These are phyloP conservation scores for Aspergillus biplanus DNA, from an alignment of 495 filamentous ascomycete species.

Conservation along the genomic window DNA sequence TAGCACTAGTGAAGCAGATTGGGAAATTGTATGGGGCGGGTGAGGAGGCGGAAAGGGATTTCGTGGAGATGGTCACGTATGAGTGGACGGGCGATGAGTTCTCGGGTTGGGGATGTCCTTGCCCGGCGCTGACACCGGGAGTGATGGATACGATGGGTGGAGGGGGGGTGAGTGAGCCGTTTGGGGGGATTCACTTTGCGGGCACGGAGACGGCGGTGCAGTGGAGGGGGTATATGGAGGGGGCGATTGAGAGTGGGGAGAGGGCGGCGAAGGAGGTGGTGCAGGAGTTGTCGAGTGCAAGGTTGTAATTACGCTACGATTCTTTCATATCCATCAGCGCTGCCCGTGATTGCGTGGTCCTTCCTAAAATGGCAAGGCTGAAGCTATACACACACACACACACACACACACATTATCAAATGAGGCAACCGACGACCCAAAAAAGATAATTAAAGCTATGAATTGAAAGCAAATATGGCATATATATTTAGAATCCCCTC, in stretches of 20 bases:
- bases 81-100: constrained; percentile 36
- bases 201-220: constrained; percentile 44
- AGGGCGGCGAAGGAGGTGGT: constrained; percentile 43
- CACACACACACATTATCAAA: too few species aligned
- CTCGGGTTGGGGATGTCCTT: constrained; percentile 30
- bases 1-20: constrained; percentile 17
- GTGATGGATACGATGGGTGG: constrained; percentile 26
- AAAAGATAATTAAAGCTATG: too few species aligned
- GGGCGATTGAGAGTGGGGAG: constrained; percentile 40
- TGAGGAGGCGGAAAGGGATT: constrained; percentile 1
- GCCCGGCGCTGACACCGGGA: constrained; percentile 28
- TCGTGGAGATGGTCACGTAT: constrained; percentile 26
- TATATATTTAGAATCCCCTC: constrained; percentile 23
- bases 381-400: too few species aligned
- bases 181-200: constrained; percentile 46
- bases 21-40: constrained; percentile 13
- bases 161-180: constrained; percentile 25
- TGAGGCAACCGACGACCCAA: too few species aligned
- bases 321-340: too few species aligned
- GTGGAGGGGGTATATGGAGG: constrained; percentile 56
- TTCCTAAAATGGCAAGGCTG: too few species aligned
- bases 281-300: neutral
- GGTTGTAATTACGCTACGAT: constrained; percentile 3
- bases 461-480: too few species aligned
- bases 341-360: too few species aligned